These are phyloP conservation scores for Xylaria cubensis DNA, from an alignment of 495 filamentous ascomycete genomes.

Conservation along the genomic window DNA sequence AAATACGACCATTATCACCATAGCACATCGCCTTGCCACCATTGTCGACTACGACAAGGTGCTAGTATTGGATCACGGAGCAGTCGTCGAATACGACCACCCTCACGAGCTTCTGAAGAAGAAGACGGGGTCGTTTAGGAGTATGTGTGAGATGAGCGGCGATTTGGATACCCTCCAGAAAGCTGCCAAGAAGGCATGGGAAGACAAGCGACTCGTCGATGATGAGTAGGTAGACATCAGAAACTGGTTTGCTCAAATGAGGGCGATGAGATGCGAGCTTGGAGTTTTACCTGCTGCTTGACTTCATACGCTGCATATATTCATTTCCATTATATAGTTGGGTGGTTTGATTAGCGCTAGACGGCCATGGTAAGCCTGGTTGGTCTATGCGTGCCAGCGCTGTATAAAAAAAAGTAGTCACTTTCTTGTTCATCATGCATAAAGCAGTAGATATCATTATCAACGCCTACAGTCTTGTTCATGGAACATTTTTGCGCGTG, in stretches of 20 bases:
- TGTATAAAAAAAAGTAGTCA: neutral
- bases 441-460: slow-evolving; percentile 10
- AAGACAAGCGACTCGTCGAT: slow-evolving; percentile 51
- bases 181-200: slow-evolving; percentile 73
- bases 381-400: neutral
- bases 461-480: neutral
- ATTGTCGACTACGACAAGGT: slow-evolving; percentile 99
- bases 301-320: slow-evolving; percentile 6
- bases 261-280: neutral
- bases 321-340: slow-evolving; percentile 12
- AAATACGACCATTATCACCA: slow-evolving; percentile 92
- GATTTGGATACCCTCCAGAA: slow-evolving; percentile 75
- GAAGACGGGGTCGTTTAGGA: slow-evolving; percentile 73
- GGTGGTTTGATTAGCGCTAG: neutral
- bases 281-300: neutral
- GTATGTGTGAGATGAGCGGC: slow-evolving; percentile 96
- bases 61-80: slow-evolving; percentile 90
- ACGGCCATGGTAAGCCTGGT: neutral
- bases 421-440: neutral
- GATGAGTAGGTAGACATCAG: slow-evolving; percentile 33
- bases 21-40: slow-evolving; percentile 96
- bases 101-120: slow-evolving; percentile 79
- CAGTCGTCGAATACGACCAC: slow-evolving; percentile 86
- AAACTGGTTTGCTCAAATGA: slow-evolving; percentile 7
- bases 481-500: neutral